Base-by-base conservation (phyloP, 306 rosid species). In the Gillenia trifoliata region DNA sequence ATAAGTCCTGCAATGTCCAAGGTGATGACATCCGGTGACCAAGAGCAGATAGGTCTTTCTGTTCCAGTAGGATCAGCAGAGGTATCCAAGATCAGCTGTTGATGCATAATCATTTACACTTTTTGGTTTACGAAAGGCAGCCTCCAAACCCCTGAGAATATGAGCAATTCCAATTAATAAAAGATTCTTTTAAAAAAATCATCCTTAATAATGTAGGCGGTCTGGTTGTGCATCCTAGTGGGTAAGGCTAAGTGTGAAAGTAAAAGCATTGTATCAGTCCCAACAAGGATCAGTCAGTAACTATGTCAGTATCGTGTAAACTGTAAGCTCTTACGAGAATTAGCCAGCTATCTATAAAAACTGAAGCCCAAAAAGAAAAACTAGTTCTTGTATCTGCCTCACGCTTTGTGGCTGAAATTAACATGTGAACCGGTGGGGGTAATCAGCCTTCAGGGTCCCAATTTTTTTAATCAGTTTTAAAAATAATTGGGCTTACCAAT, bases 81-180 rank as follows among this genome's bases (percentile, higher is more conserved):
- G 17, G 78, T 76, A 74, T 86, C 91, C 61, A 77, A n/a, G n/a
- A n/a, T n/a, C n/a, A n/a, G n/a, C n/a, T 49, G 83, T 86, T 68
- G 83, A 60, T 59, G 83, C 79, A 62, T 73, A 73, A 55, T 75
- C 90, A 74, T 55, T 82, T 13, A 64, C 38, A 34, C 75, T 60
- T 26, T 60, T 67, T 74, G 68, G 79, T 65, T 78, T 82, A 49
- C 63, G 89, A 50, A 83, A 78, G 72, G 67, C 79, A 81, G n/a
- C 86, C 89, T 71, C 80, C 97, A 77, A 84, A 82, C 50, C 84
- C 92, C 98, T 95, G 89, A 13, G 33, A 84, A 78, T 17, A 55
- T 57, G 62, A 66, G 49, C 73, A 80, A 65, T 41, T 30, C 15
- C 68, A 23, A n/a, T 68, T n/a, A 78, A 30, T 16, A 60, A 55